Conservation (phyloP, 495 filamentous ascomycete genomes). For the Aspergillus homomorphus region DNA sequence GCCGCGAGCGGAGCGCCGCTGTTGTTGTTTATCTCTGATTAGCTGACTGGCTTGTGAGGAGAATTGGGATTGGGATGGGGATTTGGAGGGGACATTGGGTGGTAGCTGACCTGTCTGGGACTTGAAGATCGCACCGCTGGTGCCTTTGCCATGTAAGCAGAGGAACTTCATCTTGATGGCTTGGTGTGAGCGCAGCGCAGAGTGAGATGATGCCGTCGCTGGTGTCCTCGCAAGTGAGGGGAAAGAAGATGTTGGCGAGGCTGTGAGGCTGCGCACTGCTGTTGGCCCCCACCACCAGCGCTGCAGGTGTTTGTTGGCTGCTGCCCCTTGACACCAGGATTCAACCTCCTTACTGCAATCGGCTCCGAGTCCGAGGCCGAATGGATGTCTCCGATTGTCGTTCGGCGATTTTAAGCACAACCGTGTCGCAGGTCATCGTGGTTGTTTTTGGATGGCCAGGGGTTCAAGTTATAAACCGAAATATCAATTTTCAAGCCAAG, state of each 20-base stretch:
- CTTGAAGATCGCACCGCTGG: constrained; percentile 55
- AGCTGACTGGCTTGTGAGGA: background rate
- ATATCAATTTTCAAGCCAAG: background rate
- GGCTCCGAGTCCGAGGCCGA: background rate
- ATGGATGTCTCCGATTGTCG: background rate
- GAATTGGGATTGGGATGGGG: background rate
- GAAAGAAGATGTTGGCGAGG: background rate
- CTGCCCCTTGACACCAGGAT: background rate
- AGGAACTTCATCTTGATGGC: constrained; percentile 51
- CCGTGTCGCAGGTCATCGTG: background rate
- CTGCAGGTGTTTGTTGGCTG: background rate
- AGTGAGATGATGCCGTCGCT: background rate
- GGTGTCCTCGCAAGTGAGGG: background rate
- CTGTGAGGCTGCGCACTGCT: background rate
- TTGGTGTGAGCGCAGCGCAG: background rate
- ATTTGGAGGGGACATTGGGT: constrained; percentile 26
- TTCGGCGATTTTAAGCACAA: background rate
- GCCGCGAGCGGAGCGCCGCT: constrained; percentile 42
- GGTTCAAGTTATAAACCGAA: background rate
- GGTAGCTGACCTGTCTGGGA: constrained; percentile 52
- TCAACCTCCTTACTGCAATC: background rate
- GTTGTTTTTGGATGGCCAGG: background rate
- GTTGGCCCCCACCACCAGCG: background rate
- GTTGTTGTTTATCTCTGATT: background rate
- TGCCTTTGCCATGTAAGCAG: constrained; percentile 62